These are phyloP conservation scores for Microascus cirrosus DNA, from an alignment of 2,329 filamentous ascomycete species.

Conservation along the genomic window DNA sequence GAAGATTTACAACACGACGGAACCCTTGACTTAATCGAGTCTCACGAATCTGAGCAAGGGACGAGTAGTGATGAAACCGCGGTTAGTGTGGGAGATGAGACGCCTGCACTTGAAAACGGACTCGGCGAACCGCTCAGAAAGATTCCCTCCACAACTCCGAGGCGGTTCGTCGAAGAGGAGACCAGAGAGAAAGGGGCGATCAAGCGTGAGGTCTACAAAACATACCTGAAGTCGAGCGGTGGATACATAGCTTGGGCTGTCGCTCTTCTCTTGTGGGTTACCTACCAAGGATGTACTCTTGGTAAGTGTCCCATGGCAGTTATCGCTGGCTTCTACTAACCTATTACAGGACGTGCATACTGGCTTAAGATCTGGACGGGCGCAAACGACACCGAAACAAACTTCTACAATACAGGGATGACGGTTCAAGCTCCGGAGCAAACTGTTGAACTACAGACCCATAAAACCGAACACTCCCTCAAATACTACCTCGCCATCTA, in stretches of 20 bases:
- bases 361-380: slow-evolving; percentile 55
- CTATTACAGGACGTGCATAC: slow-evolving; percentile 39
- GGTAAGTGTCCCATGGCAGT: slow-evolving; percentile 19
- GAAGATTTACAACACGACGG: slow-evolving; percentile 52
- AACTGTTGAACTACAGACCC: slow-evolving; percentile 4
- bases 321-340: background rate
- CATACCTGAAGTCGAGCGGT: slow-evolving; percentile 57
- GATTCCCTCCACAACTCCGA: slow-evolving; percentile 40
- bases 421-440: slow-evolving; percentile 20
- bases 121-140: slow-evolving; percentile 34
- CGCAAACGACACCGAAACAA: slow-evolving; percentile 18
- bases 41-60: slow-evolving; percentile 29
- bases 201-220: slow-evolving; percentile 52
- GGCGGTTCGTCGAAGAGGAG: slow-evolving; percentile 68
- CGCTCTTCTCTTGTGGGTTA: slow-evolving; percentile 40
- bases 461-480: slow-evolving; percentile 27
- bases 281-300: slow-evolving; percentile 42
- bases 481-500: slow-evolving; percentile 60
- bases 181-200: slow-evolving; percentile 60
- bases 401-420: slow-evolving; percentile 12
- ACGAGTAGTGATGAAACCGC: background rate
- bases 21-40: slow-evolving; percentile 44
- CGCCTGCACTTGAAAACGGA: slow-evolving; percentile 24
- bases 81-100: background rate
- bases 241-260: slow-evolving; percentile 48